Evolutionary conservation across 2,329 filamentous ascomycete genomes (phyloP), one percentile per base, ranked within the genome.

Genomic region (Sporothrix dimorphospora): DNA sequence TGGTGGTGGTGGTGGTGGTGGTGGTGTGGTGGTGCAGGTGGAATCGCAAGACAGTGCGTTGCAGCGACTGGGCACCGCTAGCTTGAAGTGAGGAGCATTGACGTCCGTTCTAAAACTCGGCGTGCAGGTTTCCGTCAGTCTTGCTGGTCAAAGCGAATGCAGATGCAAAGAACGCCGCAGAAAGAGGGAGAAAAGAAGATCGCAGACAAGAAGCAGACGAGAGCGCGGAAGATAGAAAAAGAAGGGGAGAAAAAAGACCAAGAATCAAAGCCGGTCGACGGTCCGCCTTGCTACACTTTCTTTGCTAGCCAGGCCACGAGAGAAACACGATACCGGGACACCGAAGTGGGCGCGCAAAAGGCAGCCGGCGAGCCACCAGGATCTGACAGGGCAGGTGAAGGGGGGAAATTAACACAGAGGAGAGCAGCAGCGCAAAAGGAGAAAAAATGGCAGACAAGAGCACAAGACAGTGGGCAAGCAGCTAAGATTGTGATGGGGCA

Each of bases 401-500:
- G 14, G 14, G 59, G 24, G 42, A 49, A 34, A 34, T 66, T 34
- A 66, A 49, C 63, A 49, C 42, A 16, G 38, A 40, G 38, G 38
- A 45, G 14, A 21, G 21, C 42, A 63, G 34, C 57, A 63, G 57
- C 53, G n/a, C n/a, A 63, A 63, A 40, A 63, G 55, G 51, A 49
- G 67, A 47, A 24, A 7, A 42, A 45, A 45, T 16, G 38, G 38
- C 21, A 65, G 34, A 57, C 24, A 59, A 69, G 47, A 53, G 30
- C 47, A 27, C 66, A 42, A 27, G 47, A 51, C 27, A 55, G 55
- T 51, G 45, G 69, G 55, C 49, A 47, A 53, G 57, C 27, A 57
- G 42, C 53, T 59, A 57, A 66, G 34, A 66, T 71, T 71, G 57
- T 71, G 70, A 71, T 67, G 69, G 69, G 69, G 55, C 55, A 61